phyloP scores from a whole-genome alignment of 169 alveolate species.

The Amoebophrya sp. region DNA sequence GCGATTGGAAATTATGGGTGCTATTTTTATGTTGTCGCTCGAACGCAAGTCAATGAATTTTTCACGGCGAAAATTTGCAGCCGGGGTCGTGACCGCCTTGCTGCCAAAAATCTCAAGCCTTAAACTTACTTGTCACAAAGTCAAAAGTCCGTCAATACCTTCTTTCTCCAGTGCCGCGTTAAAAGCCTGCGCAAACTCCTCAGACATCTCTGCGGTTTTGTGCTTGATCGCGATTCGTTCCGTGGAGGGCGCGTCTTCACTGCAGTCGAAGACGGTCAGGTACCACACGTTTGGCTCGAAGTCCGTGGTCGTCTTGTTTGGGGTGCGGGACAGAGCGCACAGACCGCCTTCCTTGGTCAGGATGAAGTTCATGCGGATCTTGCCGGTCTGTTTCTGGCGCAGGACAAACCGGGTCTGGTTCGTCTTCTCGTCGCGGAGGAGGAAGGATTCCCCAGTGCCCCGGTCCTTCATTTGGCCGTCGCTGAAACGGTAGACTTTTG shows the following conservation, averaged over 20 bases:
- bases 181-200: background rate
- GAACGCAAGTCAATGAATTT: no score
- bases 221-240: background rate
- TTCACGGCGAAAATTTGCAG: no score
- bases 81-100: no score
- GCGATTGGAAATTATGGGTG: no score
- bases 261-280: slow-evolving; percentile 12
- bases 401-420: background rate
- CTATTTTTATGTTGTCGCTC: no score
- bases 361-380: background rate
- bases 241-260: background rate
- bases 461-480: background rate
- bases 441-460: background rate
- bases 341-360: background rate
- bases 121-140: no score
- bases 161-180: background rate
- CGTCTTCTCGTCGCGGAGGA: background rate
- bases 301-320: background rate
- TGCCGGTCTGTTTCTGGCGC: background rate
- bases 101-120: no score
- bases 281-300: slow-evolving; percentile 15
- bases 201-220: background rate
- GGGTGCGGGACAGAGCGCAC: background rate
- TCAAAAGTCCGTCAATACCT: no score
- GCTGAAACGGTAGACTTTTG: background rate